phyloP scores from a whole-genome alignment of 176 grass and related monocot species.

The Puccinellia tenuiflora region DNA sequence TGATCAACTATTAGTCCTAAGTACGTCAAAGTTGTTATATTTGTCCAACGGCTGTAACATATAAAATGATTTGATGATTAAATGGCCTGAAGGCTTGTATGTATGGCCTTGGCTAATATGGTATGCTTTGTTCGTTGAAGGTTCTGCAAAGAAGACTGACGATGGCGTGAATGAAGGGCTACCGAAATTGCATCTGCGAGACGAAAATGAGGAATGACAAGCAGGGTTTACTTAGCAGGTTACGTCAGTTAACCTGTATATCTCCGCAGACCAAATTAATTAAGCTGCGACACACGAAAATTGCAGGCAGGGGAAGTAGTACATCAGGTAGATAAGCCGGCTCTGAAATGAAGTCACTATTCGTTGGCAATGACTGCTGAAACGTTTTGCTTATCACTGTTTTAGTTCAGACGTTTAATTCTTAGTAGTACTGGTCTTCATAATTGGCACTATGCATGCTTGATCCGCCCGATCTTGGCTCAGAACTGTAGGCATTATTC shows the following conservation, averaged over 20 bases:
- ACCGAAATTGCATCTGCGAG: neutral
- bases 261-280: neutral
- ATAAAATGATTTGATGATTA: neutral
- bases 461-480: neutral
- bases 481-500: neutral
- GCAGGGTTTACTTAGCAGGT: neutral
- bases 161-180: neutral
- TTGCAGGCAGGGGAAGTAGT: neutral
- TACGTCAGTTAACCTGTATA: neutral
- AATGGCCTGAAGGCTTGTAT: neutral
- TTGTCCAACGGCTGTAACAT: neutral
- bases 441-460: neutral
- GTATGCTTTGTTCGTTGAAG: neutral
- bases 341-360: neutral
- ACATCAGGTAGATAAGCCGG: neutral
- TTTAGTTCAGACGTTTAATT: neutral
- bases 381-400: neutral
- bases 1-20: neutral
- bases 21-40: neutral
- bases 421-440: neutral
- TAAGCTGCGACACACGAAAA: neutral
- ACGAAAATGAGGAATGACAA: neutral
- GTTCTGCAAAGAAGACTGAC: neutral
- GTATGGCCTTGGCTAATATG: neutral
- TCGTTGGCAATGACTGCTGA: neutral